Conservation (phyloP, 305 asterid genomes). For the Plantago lanceolata region DNA sequence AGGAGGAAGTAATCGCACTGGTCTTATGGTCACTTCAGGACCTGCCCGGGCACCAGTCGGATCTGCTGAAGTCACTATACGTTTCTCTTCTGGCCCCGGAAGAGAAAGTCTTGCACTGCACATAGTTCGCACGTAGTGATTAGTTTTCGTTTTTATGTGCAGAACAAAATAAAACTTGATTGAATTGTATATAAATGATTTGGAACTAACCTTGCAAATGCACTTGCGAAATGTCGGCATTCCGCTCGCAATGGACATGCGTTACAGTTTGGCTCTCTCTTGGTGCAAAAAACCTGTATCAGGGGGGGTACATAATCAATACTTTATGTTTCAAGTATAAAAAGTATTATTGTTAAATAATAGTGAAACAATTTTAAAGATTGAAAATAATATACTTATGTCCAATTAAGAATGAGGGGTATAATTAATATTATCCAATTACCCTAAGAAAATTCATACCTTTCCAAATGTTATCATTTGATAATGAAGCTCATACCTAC, state of each 20-base stretch:
- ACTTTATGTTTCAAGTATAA: too few species aligned
- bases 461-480: slow-evolving; percentile 98
- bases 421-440: too few species aligned
- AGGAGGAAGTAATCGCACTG: slow-evolving; percentile 43
- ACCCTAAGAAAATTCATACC: too few species aligned
- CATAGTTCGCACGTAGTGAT: slow-evolving; percentile 12
- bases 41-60: slow-evolving; percentile 32
- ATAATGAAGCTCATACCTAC: slow-evolving; percentile 95
- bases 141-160: slow-evolving; percentile 12
- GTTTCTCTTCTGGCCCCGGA: slow-evolving; percentile 67
- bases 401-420: too few species aligned
- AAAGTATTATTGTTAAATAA: too few species aligned
- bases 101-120: slow-evolving; percentile 86
- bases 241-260: slow-evolving; percentile 93
- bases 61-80: slow-evolving; percentile 39
- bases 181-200: not conserved
- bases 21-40: slow-evolving; percentile 30
- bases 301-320: slow-evolving; percentile 12
- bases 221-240: slow-evolving; percentile 96
- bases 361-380: too few species aligned
- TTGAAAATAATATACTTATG: too few species aligned
- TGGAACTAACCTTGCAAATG: slow-evolving; percentile 77
- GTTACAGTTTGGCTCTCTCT: slow-evolving; percentile 87
- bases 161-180: not conserved
- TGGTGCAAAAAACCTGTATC: slow-evolving; percentile 92